Conservation (phyloP, 805 yeast species). For the Lipomyces anomalus region DNA sequence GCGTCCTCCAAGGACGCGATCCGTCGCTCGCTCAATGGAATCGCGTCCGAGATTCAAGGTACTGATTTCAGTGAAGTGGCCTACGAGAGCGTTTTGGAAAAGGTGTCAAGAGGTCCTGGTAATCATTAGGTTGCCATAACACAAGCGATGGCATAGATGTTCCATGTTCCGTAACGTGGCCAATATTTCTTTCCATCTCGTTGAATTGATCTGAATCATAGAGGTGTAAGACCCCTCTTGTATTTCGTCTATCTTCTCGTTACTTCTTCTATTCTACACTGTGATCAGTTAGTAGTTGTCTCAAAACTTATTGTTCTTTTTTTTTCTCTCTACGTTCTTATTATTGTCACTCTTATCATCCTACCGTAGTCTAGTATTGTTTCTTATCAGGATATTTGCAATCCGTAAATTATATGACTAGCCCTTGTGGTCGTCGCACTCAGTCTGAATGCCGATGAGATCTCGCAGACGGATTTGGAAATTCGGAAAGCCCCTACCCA, state of each 20-base stretch:
- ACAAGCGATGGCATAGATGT: too few species aligned
- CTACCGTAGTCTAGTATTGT: neutral
- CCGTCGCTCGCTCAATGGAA: slow-evolving; percentile 95
- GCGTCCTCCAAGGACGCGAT: slow-evolving; percentile 98
- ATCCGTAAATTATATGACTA: neutral
- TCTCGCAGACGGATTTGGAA: neutral
- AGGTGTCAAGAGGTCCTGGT: slow-evolving; percentile 77
- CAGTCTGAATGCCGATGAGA: neutral
- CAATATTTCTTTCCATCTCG: neutral
- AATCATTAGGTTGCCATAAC: slow-evolving; percentile 38
- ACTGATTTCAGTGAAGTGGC: slow-evolving; percentile 97
- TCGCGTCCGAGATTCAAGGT: slow-evolving; percentile 92
- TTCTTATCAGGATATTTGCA: neutral
- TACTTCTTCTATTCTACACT: too few species aligned
- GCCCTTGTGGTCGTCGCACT: neutral
- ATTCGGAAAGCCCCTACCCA: neutral
- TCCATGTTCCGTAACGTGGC: neutral
- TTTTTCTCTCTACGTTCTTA: neutral
- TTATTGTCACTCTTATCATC: neutral
- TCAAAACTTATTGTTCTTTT: too few species aligned
- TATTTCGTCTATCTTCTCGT: too few species aligned
- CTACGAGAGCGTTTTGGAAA: slow-evolving; percentile 85
- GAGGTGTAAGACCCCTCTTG: neutral
- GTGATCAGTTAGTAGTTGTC: too few species aligned
- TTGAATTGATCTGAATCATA: neutral